phyloP scores from a whole-genome alignment of 208 protist genomes.

The Porcisia hertigi region DNA sequence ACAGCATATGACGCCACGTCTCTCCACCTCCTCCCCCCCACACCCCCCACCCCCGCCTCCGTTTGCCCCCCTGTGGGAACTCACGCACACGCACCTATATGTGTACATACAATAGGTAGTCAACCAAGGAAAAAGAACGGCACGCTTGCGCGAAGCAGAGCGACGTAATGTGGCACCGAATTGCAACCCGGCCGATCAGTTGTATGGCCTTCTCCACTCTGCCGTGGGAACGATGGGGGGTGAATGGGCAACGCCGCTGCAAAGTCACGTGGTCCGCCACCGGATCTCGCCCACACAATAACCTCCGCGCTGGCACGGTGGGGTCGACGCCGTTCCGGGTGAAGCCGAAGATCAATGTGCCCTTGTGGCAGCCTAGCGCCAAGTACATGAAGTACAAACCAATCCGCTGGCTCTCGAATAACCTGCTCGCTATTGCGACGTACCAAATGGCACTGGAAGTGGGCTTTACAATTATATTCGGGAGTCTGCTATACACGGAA shows the following conservation, averaged over 20 bases:
- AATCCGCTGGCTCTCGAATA: conserved; percentile 53
- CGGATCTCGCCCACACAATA: conserved; percentile 7
- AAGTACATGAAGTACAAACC: conserved; percentile 42
- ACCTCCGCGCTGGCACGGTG: conserved; percentile 25
- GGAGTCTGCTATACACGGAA: conserved; percentile 35
- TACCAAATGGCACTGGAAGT: conserved; percentile 73
- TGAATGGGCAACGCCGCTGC: conserved; percentile 13
- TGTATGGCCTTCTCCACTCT: background rate
- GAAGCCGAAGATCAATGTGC: conserved; percentile 25
- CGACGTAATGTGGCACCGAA: background rate
- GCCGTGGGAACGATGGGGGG: conserved; percentile 2
- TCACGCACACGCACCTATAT: background rate
- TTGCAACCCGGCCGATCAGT: background rate
- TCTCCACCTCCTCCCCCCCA: too few relatives aligned
- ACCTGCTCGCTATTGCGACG: conserved; percentile 58
- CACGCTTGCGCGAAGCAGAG: background rate
- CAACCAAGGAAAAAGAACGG: background rate
- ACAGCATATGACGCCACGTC: too few relatives aligned
- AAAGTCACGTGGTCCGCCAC: conserved; percentile 1
- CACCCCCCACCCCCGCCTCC: background rate
- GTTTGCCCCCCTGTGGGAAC: background rate
- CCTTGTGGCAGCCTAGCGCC: conserved; percentile 40
- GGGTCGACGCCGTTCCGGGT: conserved; percentile 26
- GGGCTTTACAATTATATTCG: conserved; percentile 44
- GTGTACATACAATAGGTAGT: background rate